These are phyloP conservation scores for Cytospora mali DNA, from an alignment of 2,329 filamentous ascomycete genomes.

Conservation along the genomic window DNA sequence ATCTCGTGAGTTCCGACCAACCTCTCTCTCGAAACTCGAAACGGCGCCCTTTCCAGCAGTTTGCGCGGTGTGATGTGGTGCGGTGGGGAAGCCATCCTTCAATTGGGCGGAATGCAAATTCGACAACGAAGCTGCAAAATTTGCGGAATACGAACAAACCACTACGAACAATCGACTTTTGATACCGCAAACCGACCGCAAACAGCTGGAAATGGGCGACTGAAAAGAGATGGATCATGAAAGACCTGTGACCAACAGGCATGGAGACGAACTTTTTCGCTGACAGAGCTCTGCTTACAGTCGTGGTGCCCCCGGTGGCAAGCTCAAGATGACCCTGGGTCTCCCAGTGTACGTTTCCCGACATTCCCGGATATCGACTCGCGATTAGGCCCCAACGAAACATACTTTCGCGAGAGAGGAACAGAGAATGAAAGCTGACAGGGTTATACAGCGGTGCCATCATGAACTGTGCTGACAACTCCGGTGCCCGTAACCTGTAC, in stretches of 20 bases:
- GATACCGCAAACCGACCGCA: constrained; percentile 8
- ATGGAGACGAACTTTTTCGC: constrained; percentile 28
- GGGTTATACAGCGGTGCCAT: constrained; percentile 76
- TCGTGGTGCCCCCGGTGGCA: constrained; percentile 96
- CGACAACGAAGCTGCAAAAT: constrained; percentile 13
- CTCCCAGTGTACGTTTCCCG: constrained; percentile 87
- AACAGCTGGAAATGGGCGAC: constrained; percentile 13
- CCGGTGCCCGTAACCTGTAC: constrained; percentile 97
- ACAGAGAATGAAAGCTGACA: constrained; percentile 31
- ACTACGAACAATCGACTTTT: not conserved
- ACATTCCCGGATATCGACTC: constrained; percentile 18
- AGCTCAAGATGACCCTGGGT: constrained; percentile 99
- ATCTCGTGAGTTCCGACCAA: constrained; percentile 27
- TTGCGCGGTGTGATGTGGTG: constrained; percentile 18
- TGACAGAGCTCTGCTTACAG: constrained; percentile 47
- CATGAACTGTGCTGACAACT: constrained; percentile 99
- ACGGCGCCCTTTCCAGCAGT: constrained; percentile 23
- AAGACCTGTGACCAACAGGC: not conserved
- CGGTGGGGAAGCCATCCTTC: not conserved
- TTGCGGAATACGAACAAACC: not conserved
- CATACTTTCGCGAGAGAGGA: constrained; percentile 1
- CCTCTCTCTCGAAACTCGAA: not conserved
- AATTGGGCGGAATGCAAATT: not conserved
- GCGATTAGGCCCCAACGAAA: constrained; percentile 20
- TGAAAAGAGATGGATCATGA: constrained; percentile 12